These are phyloP conservation scores for Cyanophora paradoxa DNA, from an alignment of 78 protist genomes.

Conservation along the genomic window DNA sequence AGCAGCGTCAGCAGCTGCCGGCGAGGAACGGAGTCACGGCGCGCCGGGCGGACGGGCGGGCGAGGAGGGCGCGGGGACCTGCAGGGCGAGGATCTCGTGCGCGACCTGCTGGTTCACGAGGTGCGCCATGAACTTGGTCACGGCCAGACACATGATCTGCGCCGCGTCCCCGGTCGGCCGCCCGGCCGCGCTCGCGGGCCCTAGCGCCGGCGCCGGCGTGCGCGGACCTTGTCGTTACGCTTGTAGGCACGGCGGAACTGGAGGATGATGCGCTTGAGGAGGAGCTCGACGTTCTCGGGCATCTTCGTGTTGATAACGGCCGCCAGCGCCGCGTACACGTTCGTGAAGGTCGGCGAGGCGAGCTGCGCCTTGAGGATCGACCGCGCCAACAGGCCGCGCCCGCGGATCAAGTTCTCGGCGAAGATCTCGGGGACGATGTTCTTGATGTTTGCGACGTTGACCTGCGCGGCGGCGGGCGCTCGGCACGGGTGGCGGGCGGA, in stretches of 20 bases:
- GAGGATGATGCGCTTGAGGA: conserved; percentile 65
- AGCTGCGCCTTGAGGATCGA: conserved; percentile 71
- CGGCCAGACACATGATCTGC: conserved; percentile 15
- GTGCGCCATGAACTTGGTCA: conserved; percentile 80
- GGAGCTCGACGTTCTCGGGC: conserved; percentile 88
- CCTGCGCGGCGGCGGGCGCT: conserved; percentile 22
- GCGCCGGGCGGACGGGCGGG: neutral
- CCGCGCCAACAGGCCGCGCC: conserved; percentile 82
- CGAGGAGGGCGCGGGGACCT: conserved; percentile 28
- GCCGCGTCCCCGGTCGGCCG: too few relatives aligned
- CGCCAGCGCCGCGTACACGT: conserved; percentile 89
- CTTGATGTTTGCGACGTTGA: conserved; percentile 69
- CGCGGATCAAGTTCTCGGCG: conserved; percentile 90
- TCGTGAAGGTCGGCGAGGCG: conserved; percentile 84
- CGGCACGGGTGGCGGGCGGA: neutral
- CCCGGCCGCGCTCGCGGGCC: too few relatives aligned
- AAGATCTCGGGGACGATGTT: conserved; percentile 79
- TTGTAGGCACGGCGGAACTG: conserved; percentile 66
- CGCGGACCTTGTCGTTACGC: conserved; percentile 77
- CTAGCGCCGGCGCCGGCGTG: too few relatives aligned
- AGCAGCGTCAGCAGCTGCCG: conserved; percentile 53
- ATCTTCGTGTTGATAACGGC: conserved; percentile 91
- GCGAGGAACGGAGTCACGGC: neutral
- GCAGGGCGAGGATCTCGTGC: conserved; percentile 66
- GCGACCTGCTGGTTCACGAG: conserved; percentile 92